phyloP scores from a whole-genome alignment of 2,329 filamentous ascomycete genomes.

The Aplosporella prunicola region DNA sequence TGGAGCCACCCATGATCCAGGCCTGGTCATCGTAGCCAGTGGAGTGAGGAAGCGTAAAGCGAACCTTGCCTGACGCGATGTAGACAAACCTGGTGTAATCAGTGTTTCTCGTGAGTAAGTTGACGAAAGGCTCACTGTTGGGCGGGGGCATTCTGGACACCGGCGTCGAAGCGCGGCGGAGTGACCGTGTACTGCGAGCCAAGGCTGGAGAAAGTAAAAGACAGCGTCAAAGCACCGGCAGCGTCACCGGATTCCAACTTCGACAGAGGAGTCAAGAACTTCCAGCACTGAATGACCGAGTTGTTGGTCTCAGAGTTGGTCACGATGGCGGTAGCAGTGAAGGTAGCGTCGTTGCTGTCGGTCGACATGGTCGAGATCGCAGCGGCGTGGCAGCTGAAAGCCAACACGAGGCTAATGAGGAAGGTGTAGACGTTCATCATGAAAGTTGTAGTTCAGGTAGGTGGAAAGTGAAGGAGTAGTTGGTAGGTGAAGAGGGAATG shows the following conservation, averaged over 20 bases:
- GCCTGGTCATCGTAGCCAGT: conserved; percentile 16
- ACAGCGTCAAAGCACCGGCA: conserved; percentile 18
- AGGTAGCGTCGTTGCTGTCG: too few species aligned
- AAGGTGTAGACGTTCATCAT: neutral
- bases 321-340: too few species aligned
- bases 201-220: too few species aligned
- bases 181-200: conserved; percentile 24
- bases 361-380: neutral
- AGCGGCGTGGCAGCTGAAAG: neutral
- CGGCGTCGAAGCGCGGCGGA: conserved; percentile 24
- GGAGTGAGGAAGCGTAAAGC: conserved; percentile 22
- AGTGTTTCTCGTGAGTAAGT: neutral
- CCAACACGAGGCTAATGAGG: neutral
- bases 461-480: too few species aligned
- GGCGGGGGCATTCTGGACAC: conserved; percentile 23
- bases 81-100: conserved; percentile 15
- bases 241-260: neutral
- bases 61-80: conserved; percentile 23
- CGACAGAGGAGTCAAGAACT: conserved; percentile 19
- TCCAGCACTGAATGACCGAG: conserved; percentile 26
- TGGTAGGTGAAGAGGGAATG: too few species aligned
- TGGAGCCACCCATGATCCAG: conserved; percentile 23
- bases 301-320: too few species aligned
- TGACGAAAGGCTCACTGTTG: conserved; percentile 16
- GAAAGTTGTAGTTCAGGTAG: neutral